Evolutionary conservation across 2,329 filamentous ascomycete genomes (phyloP), one percentile per base, ranked within the genome.

Genomic region (Simplicillium aogashimaense): DNA sequence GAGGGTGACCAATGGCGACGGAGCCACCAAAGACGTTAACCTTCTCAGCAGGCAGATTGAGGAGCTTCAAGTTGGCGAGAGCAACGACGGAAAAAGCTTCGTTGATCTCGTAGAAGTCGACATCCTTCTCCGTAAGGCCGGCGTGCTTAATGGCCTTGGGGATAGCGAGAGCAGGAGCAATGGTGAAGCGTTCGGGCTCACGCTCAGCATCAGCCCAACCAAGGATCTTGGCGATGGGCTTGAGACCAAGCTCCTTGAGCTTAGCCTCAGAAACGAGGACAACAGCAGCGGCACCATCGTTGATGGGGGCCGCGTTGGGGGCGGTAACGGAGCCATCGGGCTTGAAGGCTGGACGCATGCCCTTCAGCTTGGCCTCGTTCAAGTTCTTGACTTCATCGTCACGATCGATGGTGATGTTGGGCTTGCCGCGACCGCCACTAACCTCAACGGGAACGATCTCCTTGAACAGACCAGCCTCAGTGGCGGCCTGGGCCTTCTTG

Each of bases 21-120:
- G 92, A 86, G 60, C 92, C 92, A 57, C 92, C 92, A 57, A 88
- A 90, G 42, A 97, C 71, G 68, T 98, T 98, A 59, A 98, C 89
- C 67, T 88, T 94, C 44, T 89, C 85, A 49, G 85, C 75, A 48
- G 72, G 71, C 42, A 98, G 68, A 46, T 72, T 74, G 32, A 98
- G 79, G 41, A 97, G 64, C 77, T 98, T 95, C 69, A 95, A 80
- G 72, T 98, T 98, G 50, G 92, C 89, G 39, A 98, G 76, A 31
- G 92, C 87, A 47, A 98, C 92, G 37, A 95, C 92, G 47, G 86
- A 92, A 73, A 98, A 98, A 33, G 92, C 92, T 73, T 98, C 92
- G 72, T 98, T 98, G 74, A 98, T 95, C 74, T 98, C 92, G 64
- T 92, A 98, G 53, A 80, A 92, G 56, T 97, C 90, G 43, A 98